A percentile compares a stretch with the other conserved stretches of the same genome.
Evolutionary conservation across 352 stramenopile genomes (phyloP).

Genomic region (Phytophthora sp.): DNA sequence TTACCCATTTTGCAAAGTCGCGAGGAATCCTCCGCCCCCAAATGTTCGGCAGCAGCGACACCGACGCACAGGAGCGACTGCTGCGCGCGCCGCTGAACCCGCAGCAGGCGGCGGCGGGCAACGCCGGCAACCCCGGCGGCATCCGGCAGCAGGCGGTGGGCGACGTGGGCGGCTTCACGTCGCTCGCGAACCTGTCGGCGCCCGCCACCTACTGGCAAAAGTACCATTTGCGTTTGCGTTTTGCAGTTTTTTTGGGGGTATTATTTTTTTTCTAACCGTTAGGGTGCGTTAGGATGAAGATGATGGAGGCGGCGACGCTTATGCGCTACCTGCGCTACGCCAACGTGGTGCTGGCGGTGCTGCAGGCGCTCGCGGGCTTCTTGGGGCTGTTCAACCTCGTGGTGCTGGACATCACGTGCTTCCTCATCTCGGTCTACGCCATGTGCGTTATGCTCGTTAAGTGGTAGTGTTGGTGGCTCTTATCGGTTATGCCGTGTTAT

Average conservation of each 20-base stretch:
- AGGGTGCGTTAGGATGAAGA: conserved; percentile 63
- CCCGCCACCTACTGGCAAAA: conserved; percentile 50
- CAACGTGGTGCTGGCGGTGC: conserved; percentile 80
- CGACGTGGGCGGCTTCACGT: conserved; percentile 38
- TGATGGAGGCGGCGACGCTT: conserved; percentile 70
- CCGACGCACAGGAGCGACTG: conserved; percentile 34
- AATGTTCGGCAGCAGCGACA: conserved; percentile 38
- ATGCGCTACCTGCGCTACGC: conserved; percentile 86
- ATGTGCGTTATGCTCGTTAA: conserved; percentile 58
- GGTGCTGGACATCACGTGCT: conserved; percentile 86
- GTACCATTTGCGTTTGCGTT: too few relatives aligned
- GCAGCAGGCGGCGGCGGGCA: conserved; percentile 23
- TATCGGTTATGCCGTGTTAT: background rate
- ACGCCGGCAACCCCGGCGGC: conserved; percentile 14
- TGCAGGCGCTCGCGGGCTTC: conserved; percentile 85
- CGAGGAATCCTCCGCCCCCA: background rate
- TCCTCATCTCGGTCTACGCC: conserved; percentile 87
- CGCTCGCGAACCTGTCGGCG: conserved; percentile 34
- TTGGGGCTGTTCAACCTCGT: conserved; percentile 87
- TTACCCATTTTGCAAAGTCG: too few relatives aligned
- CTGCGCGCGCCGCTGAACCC: conserved; percentile 45
- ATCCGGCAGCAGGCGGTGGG: conserved; percentile 37
- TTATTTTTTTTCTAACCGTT: too few relatives aligned
- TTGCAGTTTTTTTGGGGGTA: too few relatives aligned
- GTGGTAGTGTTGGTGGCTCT: background rate